Percentiles rank a stretch among this genome's conserved stretches.
Conservation (phyloP, 2,329 filamentous ascomycete species). For the Orbilia oligospora region DNA sequence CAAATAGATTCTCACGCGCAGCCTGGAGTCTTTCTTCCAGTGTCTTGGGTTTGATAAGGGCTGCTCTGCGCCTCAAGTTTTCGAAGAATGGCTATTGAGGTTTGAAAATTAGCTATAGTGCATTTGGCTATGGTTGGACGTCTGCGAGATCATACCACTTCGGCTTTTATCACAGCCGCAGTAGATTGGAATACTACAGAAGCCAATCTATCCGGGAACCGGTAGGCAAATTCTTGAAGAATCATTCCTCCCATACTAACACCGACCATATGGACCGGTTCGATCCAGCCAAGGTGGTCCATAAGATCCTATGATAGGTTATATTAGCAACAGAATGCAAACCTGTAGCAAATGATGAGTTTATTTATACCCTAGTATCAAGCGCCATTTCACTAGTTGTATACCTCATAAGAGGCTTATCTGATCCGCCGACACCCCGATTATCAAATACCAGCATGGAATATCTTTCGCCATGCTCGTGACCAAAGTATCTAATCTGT, state of each 20-base stretch:
- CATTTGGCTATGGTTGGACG: neutral
- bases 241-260: conserved; percentile 94
- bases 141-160: conserved; percentile 43
- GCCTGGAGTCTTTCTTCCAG: conserved; percentile 77
- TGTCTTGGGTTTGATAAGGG: conserved; percentile 78
- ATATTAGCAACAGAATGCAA: conserved; percentile 70
- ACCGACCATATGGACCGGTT: conserved; percentile 78
- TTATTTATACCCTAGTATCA: conserved; percentile 73
- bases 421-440: conserved; percentile 82
- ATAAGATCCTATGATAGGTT: conserved; percentile 74
- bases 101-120: neutral
- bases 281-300: conserved; percentile 64
- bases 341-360: conserved; percentile 68
- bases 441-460: conserved; percentile 85
- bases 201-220: conserved; percentile 71
- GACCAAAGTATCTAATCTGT: conserved; percentile 85
- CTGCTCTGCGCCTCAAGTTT: conserved; percentile 74
- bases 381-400: conserved; percentile 87
- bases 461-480: conserved; percentile 77
- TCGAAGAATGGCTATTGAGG: conserved; percentile 71
- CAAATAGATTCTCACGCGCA: conserved; percentile 78
- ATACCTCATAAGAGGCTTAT: conserved; percentile 83
- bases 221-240: conserved; percentile 80
- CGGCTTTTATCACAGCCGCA: conserved; percentile 68
- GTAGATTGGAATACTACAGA: conserved; percentile 76